Conservation (phyloP, 306 rosid species). For the Quercus wislizeni region DNA sequence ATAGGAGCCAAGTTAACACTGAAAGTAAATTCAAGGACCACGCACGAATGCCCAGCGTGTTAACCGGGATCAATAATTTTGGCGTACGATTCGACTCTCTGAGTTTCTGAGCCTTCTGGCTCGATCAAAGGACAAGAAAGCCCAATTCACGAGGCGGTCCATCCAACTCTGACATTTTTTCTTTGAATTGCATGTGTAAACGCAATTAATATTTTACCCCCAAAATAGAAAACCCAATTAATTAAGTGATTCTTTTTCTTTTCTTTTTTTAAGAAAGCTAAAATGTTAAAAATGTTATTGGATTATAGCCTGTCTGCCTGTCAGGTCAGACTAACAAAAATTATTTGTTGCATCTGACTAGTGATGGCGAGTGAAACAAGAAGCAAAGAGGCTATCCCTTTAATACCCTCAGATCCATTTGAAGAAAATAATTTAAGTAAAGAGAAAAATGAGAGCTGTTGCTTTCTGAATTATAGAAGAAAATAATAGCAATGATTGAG, state of each 20-base stretch:
- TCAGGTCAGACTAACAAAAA: slow-evolving; percentile 28
- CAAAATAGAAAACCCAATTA: not conserved
- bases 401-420: no score
- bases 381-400: slow-evolving; percentile 19
- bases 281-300: slow-evolving; percentile 1
- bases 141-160: slow-evolving; percentile 56
- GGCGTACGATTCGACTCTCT: slow-evolving; percentile 27
- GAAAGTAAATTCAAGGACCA: not conserved
- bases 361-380: slow-evolving; percentile 20
- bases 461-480: no score
- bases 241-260: not conserved
- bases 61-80: slow-evolving; percentile 62
- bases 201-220: not conserved
- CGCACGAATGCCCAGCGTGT: slow-evolving; percentile 25
- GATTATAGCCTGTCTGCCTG: slow-evolving; percentile 12
- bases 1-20: no score
- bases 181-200: not conserved
- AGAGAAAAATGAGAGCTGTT: no score
- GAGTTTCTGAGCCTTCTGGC: not conserved
- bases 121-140: not conserved
- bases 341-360: slow-evolving; percentile 24
- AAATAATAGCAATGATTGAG: no score
- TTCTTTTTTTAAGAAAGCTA: not conserved
- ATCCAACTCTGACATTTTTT: slow-evolving; percentile 33
- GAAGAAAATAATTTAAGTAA: no score